phyloP scores from a whole-genome alignment of 164 flowering plant genomes.

The Magnolia kwangsiensis region DNA sequence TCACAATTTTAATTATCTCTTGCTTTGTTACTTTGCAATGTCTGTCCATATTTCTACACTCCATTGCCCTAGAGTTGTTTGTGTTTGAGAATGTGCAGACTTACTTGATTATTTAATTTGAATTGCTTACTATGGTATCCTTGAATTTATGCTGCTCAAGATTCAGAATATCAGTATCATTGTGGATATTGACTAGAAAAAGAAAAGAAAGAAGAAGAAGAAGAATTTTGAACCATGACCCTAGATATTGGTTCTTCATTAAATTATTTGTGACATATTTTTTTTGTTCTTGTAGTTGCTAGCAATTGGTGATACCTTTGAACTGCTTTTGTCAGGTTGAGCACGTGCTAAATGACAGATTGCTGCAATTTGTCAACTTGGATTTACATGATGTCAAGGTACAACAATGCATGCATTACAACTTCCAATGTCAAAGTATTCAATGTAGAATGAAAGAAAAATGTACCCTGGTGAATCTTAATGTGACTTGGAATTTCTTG shows the following conservation, averaged over 20 bases:
- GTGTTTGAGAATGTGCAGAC: background rate
- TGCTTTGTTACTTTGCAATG: no score
- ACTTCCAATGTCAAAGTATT: background rate
- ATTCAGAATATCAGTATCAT: no score
- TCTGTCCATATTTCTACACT: no score
- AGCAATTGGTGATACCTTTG: conserved; percentile 6
- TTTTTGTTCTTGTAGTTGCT: conserved; percentile 2
- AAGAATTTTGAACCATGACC: no score
- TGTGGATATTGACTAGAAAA: no score
- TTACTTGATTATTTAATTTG: background rate
- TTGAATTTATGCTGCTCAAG: background rate
- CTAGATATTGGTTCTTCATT: background rate
- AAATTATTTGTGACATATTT: background rate
- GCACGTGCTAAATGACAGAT: conserved; percentile 51
- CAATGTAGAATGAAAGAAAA: background rate
- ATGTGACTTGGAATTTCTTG: background rate
- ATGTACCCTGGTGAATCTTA: background rate
- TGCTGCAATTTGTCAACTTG: conserved; percentile 47
- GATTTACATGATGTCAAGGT: conserved; percentile 67
- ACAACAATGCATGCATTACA: conserved; percentile 7
- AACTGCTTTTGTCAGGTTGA: conserved; percentile 48
- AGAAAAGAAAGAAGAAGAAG: no score
- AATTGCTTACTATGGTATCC: background rate
- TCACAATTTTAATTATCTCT: no score
- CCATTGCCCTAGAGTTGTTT: no score